Conservation (phyloP, 2,329 filamentous ascomycete genomes). For the Alternaria angustiovoidea region DNA sequence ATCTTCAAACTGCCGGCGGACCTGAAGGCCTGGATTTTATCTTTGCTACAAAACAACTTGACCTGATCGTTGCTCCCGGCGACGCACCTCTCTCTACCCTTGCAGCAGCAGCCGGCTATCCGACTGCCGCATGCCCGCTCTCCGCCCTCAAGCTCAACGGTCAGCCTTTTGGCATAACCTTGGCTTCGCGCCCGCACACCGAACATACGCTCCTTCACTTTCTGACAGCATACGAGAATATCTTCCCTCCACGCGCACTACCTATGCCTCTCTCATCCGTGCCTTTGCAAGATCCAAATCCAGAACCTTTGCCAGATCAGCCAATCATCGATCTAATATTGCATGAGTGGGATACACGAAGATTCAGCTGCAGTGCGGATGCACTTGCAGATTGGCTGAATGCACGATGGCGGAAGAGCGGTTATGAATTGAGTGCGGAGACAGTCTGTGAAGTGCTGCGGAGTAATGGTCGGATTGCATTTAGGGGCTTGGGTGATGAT, state of each 20-base stretch:
- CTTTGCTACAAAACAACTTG: slow-evolving; percentile 39
- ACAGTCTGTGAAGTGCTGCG: slow-evolving; percentile 47
- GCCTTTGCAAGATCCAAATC: slow-evolving; percentile 36
- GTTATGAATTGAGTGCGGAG: slow-evolving; percentile 45
- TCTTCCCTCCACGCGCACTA: slow-evolving; percentile 44
- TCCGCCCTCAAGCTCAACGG: slow-evolving; percentile 47
- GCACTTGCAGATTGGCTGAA: slow-evolving; percentile 48
- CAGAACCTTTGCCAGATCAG: slow-evolving; percentile 41
- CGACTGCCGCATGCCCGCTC: slow-evolving; percentile 46
- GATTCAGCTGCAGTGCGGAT: slow-evolving; percentile 44
- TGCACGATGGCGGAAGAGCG: slow-evolving; percentile 45
- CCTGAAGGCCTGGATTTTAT: slow-evolving; percentile 45
- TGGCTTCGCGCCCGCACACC: slow-evolving; percentile 43
- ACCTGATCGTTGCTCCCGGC: slow-evolving; percentile 46
- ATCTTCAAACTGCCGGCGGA: slow-evolving; percentile 41
- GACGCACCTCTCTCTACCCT: slow-evolving; percentile 48
- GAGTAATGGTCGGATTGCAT: slow-evolving; percentile 46
- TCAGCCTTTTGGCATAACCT: slow-evolving; percentile 47
- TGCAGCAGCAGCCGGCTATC: slow-evolving; percentile 48
- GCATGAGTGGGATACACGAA: slow-evolving; percentile 45
- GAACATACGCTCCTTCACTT: slow-evolving; percentile 48
- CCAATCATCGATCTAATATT: slow-evolving; percentile 46
- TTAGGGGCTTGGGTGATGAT: slow-evolving; percentile 47
- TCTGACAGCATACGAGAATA: slow-evolving; percentile 47
- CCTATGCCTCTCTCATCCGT: slow-evolving; percentile 41